phyloP scores from a whole-genome alignment of 2,329 filamentous ascomycete species.

The Lachnellula cervina region DNA sequence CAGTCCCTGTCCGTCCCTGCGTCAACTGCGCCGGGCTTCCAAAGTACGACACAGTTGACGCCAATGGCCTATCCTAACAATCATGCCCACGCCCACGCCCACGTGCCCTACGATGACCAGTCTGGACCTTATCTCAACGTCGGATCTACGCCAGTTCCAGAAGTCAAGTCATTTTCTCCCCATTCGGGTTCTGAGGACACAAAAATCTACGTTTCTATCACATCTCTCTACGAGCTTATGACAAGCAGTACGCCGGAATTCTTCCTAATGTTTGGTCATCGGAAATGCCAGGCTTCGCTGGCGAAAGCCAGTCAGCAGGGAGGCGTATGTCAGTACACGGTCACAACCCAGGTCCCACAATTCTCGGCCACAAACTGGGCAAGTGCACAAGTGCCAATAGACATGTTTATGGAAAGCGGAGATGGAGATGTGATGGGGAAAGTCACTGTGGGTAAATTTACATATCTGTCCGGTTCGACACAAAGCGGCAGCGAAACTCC shows the following conservation, averaged over 20 bases:
- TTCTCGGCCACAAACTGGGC: conserved; percentile 52
- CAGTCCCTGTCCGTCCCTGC: conserved; percentile 46
- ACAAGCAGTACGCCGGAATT: conserved; percentile 52
- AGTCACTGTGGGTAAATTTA: conserved; percentile 56
- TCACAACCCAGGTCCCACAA: conserved; percentile 68
- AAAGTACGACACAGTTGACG: conserved; percentile 26
- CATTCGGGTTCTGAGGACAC: conserved; percentile 63
- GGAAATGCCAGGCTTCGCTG: conserved; percentile 64
- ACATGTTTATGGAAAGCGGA: conserved; percentile 54
- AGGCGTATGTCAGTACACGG: conserved; percentile 62
- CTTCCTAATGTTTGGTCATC: conserved; percentile 72
- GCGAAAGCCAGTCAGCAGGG: conserved; percentile 55
- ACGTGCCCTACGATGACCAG: conserved; percentile 54
- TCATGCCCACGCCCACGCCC: conserved; percentile 34
- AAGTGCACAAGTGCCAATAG: conserved; percentile 52
- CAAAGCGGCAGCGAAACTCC: conserved; percentile 34
- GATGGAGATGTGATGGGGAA: conserved; percentile 45
- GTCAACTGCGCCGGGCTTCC: conserved; percentile 24
- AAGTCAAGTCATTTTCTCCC: conserved; percentile 67
- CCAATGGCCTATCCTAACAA: conserved; percentile 36
- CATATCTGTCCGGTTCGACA: conserved; percentile 46
- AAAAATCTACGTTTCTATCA: conserved; percentile 68
- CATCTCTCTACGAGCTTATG: conserved; percentile 70
- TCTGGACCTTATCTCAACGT: conserved; percentile 63
- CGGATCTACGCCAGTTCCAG: conserved; percentile 53